Percentiles rank a stretch among this genome's conserved stretches.
phyloP scores from a whole-genome alignment of 2,329 filamentous ascomycete genomes.

The Trichoderma sp. region DNA sequence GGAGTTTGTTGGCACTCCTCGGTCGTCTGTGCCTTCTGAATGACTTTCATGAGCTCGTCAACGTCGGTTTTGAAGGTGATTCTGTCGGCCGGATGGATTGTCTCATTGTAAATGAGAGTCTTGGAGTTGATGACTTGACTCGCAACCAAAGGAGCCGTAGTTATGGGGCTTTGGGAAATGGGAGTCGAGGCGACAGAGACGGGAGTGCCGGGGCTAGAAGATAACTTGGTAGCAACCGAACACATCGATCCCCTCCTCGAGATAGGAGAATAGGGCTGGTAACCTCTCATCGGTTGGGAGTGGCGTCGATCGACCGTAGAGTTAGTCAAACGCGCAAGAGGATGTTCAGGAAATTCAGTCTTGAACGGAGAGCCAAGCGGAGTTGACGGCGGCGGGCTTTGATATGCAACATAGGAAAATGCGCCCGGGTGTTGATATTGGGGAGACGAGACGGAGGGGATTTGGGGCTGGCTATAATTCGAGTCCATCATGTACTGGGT shows the following conservation, averaged over 20 bases:
- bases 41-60: conserved; percentile 83
- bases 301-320: conserved; percentile 28
- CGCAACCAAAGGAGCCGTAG: conserved; percentile 9
- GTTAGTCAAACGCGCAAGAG: conserved; percentile 23
- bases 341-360: conserved; percentile 34
- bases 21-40: conserved; percentile 63
- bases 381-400: conserved; percentile 35
- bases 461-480: conserved; percentile 43
- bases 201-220: conserved; percentile 22
- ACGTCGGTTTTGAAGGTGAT: conserved; percentile 75
- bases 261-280: conserved; percentile 34
- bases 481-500: conserved; percentile 47
- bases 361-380: conserved; percentile 35
- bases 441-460: conserved; percentile 41
- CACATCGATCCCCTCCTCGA: conserved; percentile 34
- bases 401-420: conserved; percentile 45
- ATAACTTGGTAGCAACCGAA: conserved; percentile 20
- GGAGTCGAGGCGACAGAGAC: neutral
- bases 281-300: conserved; percentile 31
- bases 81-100: conserved; percentile 46
- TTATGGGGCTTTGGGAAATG: conserved; percentile 21
- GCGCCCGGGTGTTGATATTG: conserved; percentile 43
- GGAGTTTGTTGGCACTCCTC: conserved; percentile 29
- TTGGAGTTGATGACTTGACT: conserved; percentile 31
- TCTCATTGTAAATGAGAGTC: conserved; percentile 45